Base-by-base conservation (phyloP, 768 basidiomycete genomes). In the Nidula microcarpa region DNA sequence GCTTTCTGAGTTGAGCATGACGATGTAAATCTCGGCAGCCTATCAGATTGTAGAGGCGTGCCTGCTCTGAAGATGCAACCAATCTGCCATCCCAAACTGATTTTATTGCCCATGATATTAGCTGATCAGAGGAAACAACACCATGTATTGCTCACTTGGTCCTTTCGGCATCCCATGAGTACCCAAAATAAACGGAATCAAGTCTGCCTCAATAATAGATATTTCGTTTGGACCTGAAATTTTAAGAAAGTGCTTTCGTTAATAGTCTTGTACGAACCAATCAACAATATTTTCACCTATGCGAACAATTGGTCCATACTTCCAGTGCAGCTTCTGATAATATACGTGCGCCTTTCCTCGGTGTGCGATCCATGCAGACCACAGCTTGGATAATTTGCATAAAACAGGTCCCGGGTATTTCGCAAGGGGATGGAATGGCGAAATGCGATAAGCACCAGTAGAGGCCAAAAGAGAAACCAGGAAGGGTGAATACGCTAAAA, bases 271-370 rank as follows among this genome's bases (percentile, higher is more conserved):
- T 30, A 18, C 6, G 2, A 54, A 32, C 32, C 9, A 45, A 3
- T 6, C 13, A 11, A 10, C 44, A 45, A 41, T n/a, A 7, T 6
- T 50, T 70, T 32, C 52, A 81, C 84, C 84, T 41, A 77, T 72
- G 49, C 84, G 71, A 13, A 86, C 78, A 32, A 77, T 64, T 16
- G 77, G 71, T 0, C 84, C 84, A 50, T 84, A 84, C 34, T 63
- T 65, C 13, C 72, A 68, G 58, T 85, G 84, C 16, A 85, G 57
- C 5, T 60, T 51, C 41, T 74, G 63, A 48, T 74, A 70, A 53
- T 74, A 75, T 1, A 68, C 48, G 54, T 84, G 78, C 16, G 74
- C 69, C 52, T 72, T 70, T 1, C 80, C 79, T 16, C 46, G 53
- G 16, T 51, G 62, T 1, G 68, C 65, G 11, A 73, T 53, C 47